Percentiles rank a stretch among this genome's conserved stretches.
phyloP scores from a whole-genome alignment of 1,284 basidiomycete species.

The Mycosarcoma maydis region DNA sequence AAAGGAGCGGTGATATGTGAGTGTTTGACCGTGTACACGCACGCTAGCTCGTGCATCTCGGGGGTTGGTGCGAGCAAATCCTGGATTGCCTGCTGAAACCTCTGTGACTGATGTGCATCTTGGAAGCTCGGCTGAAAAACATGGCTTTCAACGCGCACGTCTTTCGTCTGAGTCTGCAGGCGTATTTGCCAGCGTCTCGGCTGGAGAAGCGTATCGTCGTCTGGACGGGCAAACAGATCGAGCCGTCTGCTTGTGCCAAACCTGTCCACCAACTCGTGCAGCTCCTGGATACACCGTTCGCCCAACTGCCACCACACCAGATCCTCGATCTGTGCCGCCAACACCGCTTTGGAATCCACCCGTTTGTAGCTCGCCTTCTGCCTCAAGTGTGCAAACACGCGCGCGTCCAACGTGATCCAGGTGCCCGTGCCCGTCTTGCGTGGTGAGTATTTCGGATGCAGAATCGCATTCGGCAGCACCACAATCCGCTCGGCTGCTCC shows the following conservation, averaged over 20 bases:
- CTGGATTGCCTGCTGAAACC: too few species aligned
- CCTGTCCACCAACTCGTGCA: neutral
- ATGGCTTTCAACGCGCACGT: too few species aligned
- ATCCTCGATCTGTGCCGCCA: slow-evolving; percentile 1
- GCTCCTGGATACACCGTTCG: slow-evolving; percentile 22
- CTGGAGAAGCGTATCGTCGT: too few species aligned
- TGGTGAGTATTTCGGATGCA: slow-evolving; percentile 12
- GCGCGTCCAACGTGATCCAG: slow-evolving; percentile 15
- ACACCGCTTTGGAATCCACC: slow-evolving; percentile 5
- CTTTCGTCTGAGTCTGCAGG: too few species aligned
- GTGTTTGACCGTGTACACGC: slow-evolving; percentile 6
- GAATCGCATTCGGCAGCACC: slow-evolving; percentile 21
- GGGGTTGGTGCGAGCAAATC: too few species aligned
- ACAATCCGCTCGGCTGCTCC: neutral
- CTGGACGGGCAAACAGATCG: slow-evolving; percentile 11
- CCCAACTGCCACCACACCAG: slow-evolving; percentile 22
- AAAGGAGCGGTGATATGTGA: slow-evolving; percentile 15
- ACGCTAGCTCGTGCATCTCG: too few species aligned
- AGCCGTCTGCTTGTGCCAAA: slow-evolving; percentile 4
- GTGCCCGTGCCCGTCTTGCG: slow-evolving; percentile 10
- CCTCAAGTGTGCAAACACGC: slow-evolving; percentile 2
- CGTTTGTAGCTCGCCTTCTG: slow-evolving; percentile 4
- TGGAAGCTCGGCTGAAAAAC: too few species aligned
- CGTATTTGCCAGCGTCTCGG: too few species aligned
- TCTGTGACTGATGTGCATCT: too few species aligned